Base-by-base conservation (phyloP, 495 filamentous ascomycete genomes). In the Collariella sp. region DNA sequence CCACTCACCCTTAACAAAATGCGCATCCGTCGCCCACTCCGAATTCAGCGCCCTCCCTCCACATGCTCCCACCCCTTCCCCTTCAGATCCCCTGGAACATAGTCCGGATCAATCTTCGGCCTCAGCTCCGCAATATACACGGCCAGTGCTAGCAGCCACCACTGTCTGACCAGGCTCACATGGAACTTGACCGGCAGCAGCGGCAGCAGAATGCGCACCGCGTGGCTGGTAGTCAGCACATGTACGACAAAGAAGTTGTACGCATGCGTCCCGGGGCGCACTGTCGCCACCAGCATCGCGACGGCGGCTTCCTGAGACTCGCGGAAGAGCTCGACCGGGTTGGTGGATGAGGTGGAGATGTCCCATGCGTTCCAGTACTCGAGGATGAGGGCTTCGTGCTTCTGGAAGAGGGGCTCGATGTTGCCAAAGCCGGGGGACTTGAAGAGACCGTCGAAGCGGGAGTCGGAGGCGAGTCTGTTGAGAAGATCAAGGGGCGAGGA, bases 231-330 rank as follows among this genome's bases (percentile, higher is more conserved):
- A 0, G 89, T 94, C 29, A 97, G 72, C 11, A 88, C 58, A 59
- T 96, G 89, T 13, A 86, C 80, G 51, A 89, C 59, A 71, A 89
- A 95, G 71, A 95, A 95, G 67, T 96, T 88, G 67, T 88, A 93
- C 1, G 72, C 63, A 48, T 81, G 76, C 5, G 81, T 82, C 0
- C 79, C 81, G 0, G 75, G 72, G 11, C 74, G 62, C 0, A 81
- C 76, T 2, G 83, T 85, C 5, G 72, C 76, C 3, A 87, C 76
- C 0, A 97, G 70, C 2, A 96, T 62, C 0, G 83, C 83, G 0
- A 82, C 80, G 2, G 89, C 89, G 2, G 85, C 80, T 61, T 85
- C 76, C 62, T 95, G 89, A 5, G 82, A 88, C 38, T 88, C 79
- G 48, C 83, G 76, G 68, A 96, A 94, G 60, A 86, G 84, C 47